Percentiles rank a stretch among this genome's conserved stretches.
Conservation (phyloP, 2,329 filamentous ascomycete species). For the Calonectria henricotiae region DNA sequence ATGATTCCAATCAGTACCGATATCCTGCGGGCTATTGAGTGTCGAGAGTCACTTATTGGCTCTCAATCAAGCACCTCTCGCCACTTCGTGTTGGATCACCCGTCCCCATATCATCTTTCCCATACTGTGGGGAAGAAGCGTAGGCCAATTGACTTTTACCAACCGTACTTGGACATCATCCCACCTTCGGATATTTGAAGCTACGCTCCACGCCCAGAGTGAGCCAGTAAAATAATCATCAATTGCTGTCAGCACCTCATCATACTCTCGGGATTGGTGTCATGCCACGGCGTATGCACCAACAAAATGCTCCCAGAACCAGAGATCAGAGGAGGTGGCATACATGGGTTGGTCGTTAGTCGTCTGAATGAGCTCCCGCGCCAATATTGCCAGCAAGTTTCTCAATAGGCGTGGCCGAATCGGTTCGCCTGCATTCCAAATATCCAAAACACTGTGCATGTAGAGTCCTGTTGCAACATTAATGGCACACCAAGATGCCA, state of each 20-base stretch:
- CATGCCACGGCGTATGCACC: conserved; percentile 31
- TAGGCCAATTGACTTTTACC: not conserved
- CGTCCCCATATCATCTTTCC: not conserved
- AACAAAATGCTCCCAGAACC: conserved; percentile 46
- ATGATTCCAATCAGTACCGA: not conserved
- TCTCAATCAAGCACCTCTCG: not conserved
- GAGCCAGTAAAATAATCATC: not conserved
- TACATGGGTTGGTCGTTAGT: not conserved
- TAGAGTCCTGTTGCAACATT: conserved; percentile 40
- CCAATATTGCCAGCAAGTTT: conserved; percentile 31
- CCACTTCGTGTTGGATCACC: not conserved
- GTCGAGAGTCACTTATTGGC: not conserved
- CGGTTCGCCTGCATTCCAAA: conserved; percentile 36
- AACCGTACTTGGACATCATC: not conserved
- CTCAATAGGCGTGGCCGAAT: conserved; percentile 35
- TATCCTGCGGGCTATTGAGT: not conserved
- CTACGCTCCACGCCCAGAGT: not conserved
- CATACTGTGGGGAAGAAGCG: not conserved
- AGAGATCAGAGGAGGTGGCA: conserved; percentile 24
- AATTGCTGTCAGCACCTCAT: not conserved
- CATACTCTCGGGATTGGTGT: conserved; percentile 1
- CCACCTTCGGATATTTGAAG: not conserved
- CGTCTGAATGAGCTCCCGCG: conserved; percentile 31
- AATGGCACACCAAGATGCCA: conserved; percentile 30
- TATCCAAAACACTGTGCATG: conserved; percentile 40